phyloP scores from a whole-genome alignment of 2,329 filamentous ascomycete genomes.

The Hypoxylon sp. region DNA sequence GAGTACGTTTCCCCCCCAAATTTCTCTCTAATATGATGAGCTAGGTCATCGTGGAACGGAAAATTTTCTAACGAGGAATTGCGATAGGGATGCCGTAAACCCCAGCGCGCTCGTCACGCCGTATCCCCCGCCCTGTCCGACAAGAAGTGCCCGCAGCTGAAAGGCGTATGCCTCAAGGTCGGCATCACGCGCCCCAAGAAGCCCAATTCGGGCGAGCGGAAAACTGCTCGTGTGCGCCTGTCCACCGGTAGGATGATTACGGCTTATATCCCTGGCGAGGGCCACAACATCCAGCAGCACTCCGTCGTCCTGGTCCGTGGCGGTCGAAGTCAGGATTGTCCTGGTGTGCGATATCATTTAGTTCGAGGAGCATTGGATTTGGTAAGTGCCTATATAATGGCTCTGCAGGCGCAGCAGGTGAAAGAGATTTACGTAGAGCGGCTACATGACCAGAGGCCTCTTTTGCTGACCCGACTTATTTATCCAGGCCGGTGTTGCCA shows the following conservation, averaged over 20 bases:
- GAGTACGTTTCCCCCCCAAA: constrained; percentile 56
- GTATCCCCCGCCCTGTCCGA: constrained; percentile 86
- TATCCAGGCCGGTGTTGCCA: constrained; percentile 87
- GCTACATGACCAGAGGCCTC: not conserved
- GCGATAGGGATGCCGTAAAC: constrained; percentile 78
- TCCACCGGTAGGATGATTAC: constrained; percentile 90
- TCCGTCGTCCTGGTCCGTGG: constrained; percentile 96
- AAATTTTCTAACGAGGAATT: constrained; percentile 1
- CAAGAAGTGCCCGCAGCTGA: constrained; percentile 82
- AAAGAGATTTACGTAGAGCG: not conserved
- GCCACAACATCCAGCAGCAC: constrained; percentile 99
- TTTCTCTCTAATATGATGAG: not conserved
- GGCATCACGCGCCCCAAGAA: constrained; percentile 97
- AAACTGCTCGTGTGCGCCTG: constrained; percentile 91
- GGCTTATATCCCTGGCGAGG: constrained; percentile 96
- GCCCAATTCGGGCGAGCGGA: constrained; percentile 96
- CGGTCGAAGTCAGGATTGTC: constrained; percentile 95
- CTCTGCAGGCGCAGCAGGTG: not conserved
- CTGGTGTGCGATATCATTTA: constrained; percentile 95
- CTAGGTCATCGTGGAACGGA: not conserved
- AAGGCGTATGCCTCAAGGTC: constrained; percentile 96
- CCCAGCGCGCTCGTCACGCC: constrained; percentile 85
- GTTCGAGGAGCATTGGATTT: constrained; percentile 93
- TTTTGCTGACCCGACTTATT: constrained; percentile 36
- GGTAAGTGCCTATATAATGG: constrained; percentile 72